These are phyloP conservation scores for Podaxis sp. DNA, from an alignment of 768 basidiomycete species.

Conservation along the genomic window DNA sequence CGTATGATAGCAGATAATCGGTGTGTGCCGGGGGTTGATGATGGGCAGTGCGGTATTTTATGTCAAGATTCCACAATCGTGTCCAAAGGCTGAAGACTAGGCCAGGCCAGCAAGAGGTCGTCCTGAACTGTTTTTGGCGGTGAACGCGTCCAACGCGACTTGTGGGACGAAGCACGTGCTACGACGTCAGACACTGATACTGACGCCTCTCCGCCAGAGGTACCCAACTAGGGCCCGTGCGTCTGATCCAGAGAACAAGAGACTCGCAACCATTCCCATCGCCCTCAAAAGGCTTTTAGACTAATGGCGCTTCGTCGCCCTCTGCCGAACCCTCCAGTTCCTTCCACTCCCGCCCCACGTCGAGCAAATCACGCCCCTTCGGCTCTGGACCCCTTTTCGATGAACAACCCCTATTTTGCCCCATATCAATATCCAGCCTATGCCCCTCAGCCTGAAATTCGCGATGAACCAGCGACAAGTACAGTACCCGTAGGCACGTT, in stretches of 20 bases:
- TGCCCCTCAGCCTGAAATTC: slow-evolving; percentile 29
- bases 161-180: slow-evolving; percentile 11
- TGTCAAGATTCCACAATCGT: slow-evolving; percentile 3
- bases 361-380: slow-evolving; percentile 8
- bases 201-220: slow-evolving; percentile 4
- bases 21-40: not conserved
- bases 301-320: slow-evolving; percentile 7
- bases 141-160: not conserved
- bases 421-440: slow-evolving; percentile 39
- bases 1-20: slow-evolving; percentile 3
- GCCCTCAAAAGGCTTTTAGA: not conserved
- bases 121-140: not conserved
- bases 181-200: not conserved
- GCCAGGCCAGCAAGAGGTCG: not conserved
- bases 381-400: slow-evolving; percentile 22
- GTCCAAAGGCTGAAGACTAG: not conserved
- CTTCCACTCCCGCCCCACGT: slow-evolving; percentile 4
- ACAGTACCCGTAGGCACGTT: slow-evolving; percentile 65
- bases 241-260: not conserved
- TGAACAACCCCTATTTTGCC: slow-evolving; percentile 32
- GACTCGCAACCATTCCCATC: not conserved
- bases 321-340: slow-evolving; percentile 1
- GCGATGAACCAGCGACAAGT: slow-evolving; percentile 37
- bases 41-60: not conserved
- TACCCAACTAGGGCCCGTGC: slow-evolving; percentile 3